Percentiles rank a stretch among this genome's conserved stretches.
Evolutionary conservation across 2,329 filamentous ascomycete species (phyloP).

Genomic region (Colletotrichum truncatum): DNA sequence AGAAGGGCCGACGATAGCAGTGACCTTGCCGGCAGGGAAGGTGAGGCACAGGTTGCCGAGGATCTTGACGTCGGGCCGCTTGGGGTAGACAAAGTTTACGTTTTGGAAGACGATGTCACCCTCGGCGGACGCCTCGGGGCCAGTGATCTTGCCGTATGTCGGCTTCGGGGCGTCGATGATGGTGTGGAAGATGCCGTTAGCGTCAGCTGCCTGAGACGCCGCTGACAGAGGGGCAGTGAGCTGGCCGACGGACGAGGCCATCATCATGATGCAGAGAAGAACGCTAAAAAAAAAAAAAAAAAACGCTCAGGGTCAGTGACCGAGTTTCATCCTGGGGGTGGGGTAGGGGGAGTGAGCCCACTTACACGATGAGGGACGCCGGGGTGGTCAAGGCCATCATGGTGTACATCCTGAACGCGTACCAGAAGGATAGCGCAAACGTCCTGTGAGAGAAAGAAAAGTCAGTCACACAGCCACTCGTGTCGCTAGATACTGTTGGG

Average conservation of each 20-base stretch:
- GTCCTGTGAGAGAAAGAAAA: conserved; percentile 22
- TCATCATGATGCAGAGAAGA: conserved; percentile 38
- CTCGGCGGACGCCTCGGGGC: conserved; percentile 59
- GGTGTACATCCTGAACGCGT: conserved; percentile 32
- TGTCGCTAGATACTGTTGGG: background rate
- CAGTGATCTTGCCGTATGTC: conserved; percentile 47
- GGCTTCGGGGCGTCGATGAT: conserved; percentile 57
- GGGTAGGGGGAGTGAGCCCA: background rate
- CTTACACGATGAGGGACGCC: conserved; percentile 35
- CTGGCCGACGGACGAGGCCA: conserved; percentile 39
- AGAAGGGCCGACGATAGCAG: conserved; percentile 41
- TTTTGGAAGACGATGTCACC: conserved; percentile 57
- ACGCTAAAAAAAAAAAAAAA: too few relatives aligned
- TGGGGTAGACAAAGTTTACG: conserved; percentile 46
- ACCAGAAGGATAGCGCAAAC: conserved; percentile 34
- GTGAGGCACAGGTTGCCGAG: conserved; percentile 42
- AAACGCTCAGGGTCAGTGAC: background rate
- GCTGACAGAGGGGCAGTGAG: conserved; percentile 46
- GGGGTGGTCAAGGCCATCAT: conserved; percentile 31
- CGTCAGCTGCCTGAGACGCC: conserved; percentile 44
- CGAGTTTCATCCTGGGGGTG: background rate
- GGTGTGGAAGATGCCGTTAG: conserved; percentile 47
- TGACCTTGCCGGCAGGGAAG: conserved; percentile 45
- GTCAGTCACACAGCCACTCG: background rate
- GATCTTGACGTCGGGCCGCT: conserved; percentile 42